Evolutionary conservation across 2,329 filamentous ascomycete species (phyloP).

Genomic region (Monosporascus sp.): DNA sequence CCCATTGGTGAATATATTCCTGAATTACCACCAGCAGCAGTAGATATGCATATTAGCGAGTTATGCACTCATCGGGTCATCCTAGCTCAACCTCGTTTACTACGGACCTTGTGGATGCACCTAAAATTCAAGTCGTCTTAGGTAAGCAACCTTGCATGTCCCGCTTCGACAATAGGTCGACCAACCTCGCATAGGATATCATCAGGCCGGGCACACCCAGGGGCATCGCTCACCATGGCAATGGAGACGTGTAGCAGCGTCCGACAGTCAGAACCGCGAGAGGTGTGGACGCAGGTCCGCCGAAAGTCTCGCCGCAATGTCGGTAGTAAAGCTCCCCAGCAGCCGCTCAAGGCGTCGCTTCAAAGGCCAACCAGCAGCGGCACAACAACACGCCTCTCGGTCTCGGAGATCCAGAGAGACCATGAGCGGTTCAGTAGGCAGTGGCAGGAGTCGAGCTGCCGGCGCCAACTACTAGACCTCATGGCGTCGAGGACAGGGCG

Average conservation of each 20-base stretch:
- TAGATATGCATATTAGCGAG: no score
- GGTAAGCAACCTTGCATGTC: no score
- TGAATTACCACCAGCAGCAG: no score
- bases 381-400: conserved; percentile 12
- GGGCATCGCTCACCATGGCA: not conserved
- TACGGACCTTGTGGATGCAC: no score
- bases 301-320: conserved; percentile 12
- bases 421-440: conserved; percentile 16
- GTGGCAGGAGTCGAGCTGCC: conserved; percentile 25
- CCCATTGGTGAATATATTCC: no score
- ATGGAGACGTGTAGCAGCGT: not conserved
- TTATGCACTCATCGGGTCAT: no score
- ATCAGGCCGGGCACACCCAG: no score
- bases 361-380: not conserved
- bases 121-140: no score
- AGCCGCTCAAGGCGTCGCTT: not conserved
- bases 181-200: no score
- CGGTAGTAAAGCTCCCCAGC: not conserved
- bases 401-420: conserved; percentile 17
- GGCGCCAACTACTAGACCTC: conserved; percentile 28
- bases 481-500: conserved; percentile 21
- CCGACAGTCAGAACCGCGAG: conserved; percentile 3
- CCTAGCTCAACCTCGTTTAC: no score
- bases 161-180: no score
- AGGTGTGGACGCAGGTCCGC: conserved; percentile 18